Percentiles rank a stretch among this genome's conserved stretches.
These are phyloP conservation scores for Juncus inflexus DNA, from an alignment of 176 grass and related monocot genomes.

Conservation along the genomic window DNA sequence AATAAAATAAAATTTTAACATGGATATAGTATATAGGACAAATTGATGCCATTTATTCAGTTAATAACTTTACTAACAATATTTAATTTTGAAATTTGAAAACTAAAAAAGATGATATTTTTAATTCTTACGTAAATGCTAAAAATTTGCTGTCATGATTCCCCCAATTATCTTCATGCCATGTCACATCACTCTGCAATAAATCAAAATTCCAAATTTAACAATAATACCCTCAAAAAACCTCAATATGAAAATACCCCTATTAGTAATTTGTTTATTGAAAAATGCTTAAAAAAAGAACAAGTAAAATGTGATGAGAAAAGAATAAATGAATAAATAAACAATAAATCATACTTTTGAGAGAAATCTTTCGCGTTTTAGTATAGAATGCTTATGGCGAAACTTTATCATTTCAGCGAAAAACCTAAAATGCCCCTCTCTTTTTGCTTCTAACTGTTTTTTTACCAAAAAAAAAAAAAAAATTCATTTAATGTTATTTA, in stretches of 20 bases:
- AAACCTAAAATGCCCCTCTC: slow-evolving; percentile 72
- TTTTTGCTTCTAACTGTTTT: slow-evolving; percentile 68
- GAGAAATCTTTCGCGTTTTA: slow-evolving; percentile 64
- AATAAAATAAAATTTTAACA: slow-evolving; percentile 20
- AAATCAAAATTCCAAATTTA: neutral
- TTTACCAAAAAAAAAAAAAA: slow-evolving; percentile 9
- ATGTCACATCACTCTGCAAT: slow-evolving; percentile 83
- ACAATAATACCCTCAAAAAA: slow-evolving; percentile 2
- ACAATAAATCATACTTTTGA: slow-evolving; percentile 50
- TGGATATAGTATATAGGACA: slow-evolving; percentile 6
- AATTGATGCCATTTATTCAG: no score
- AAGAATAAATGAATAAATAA: slow-evolving; percentile 13
- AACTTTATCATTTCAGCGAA: slow-evolving; percentile 94
- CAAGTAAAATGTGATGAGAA: neutral
- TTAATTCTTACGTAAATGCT: slow-evolving; percentile 80
- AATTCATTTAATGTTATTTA: slow-evolving; percentile 22
- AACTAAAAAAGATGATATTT: neutral
- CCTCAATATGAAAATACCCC: neutral
- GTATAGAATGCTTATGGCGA: slow-evolving; percentile 61
- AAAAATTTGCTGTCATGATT: slow-evolving; percentile 92
- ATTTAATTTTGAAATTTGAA: no score
- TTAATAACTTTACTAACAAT: no score
- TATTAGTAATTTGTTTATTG: neutral
- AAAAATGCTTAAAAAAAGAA: neutral
- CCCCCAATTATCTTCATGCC: slow-evolving; percentile 85